Evolutionary conservation across 345 rosid genomes (phyloP), one percentile per base, ranked within the genome.

Genomic region (Pelargonium nanum): DNA sequence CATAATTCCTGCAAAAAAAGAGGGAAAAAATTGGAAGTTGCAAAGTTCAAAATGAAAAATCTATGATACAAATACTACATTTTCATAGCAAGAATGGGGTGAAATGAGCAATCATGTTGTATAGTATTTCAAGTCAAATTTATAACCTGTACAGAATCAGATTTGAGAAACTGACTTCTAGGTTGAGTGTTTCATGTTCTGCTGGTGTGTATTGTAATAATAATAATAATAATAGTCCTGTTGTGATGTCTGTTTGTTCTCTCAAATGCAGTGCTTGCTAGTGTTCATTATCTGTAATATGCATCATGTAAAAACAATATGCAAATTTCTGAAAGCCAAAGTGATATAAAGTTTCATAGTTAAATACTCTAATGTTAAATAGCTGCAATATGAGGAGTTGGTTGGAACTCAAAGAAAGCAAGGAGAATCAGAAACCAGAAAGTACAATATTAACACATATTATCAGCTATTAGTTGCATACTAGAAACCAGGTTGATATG

Each of bases 121-220:
- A 69, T 61, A 72, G 61, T 67, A 61, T 22, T 70, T 68, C 58
- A 34, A 71, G 48, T 6, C 48, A 40, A 9, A 40, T 40, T 9
- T 40, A 40, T 40, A 40, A 12, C 48, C 65, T 80, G 80, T 77
- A 77, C 73, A 75, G 69, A 68, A 66, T 58, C 65, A 20, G 75
- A 57, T 67, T 68, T 28, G 32, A 19, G 48, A 56, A 68, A 75
- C 64, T 26, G 69, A 66, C 48, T 61, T 63, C 69, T 72, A 72
- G 61, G 73, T 54, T 48, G n/a, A n/a, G n/a, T n/a, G 53, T 48
- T 48, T 48, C 20, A 6, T 48, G 53, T 48, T 52, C 22, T n/a
- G 17, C 22, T 19, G 48, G 48, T 40, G 48, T 40, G 9, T 40
- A 40, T 12, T 40, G 15, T 12, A 40, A 40, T 40, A 40, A 40